Evolutionary conservation across 768 basidiomycete genomes (phyloP).

Genomic region (Lactifluus pinguis): DNA sequence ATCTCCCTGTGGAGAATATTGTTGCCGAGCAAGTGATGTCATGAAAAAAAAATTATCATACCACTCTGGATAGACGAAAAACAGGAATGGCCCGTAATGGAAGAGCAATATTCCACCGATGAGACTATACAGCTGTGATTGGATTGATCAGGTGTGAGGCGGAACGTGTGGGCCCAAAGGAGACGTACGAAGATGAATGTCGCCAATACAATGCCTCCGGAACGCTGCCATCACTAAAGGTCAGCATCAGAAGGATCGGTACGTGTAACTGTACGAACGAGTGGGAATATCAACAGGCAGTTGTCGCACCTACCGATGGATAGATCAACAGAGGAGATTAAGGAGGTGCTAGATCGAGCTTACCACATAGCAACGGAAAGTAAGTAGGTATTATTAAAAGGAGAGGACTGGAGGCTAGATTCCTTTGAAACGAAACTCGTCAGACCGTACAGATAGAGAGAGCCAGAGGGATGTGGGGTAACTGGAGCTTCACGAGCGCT

Average conservation of each 20-base stretch:
- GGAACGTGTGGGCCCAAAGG: not conserved
- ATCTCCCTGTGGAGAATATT: slow-evolving; percentile 40
- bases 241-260: slow-evolving; percentile 6
- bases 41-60: slow-evolving; percentile 22
- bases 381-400: slow-evolving; percentile 7
- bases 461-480: not conserved
- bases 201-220: slow-evolving; percentile 65
- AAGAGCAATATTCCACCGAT: slow-evolving; percentile 58
- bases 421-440: not conserved
- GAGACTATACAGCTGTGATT: slow-evolving; percentile 50
- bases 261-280: slow-evolving; percentile 36
- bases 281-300: slow-evolving; percentile 63
- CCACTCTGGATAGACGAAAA: slow-evolving; percentile 63
- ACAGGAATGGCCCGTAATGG: slow-evolving; percentile 51
- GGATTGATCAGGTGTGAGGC: slow-evolving; percentile 7
- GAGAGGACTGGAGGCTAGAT: not conserved
- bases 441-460: not conserved
- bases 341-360: not conserved
- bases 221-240: slow-evolving; percentile 37
- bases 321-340: not conserved
- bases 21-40: not conserved
- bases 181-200: slow-evolving; percentile 47
- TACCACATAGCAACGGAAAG: slow-evolving; percentile 9
- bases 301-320: slow-evolving; percentile 58
- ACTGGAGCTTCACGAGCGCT: not conserved